These are phyloP conservation scores for Acanthamoeba sp. DNA, from an alignment of 208 protist genomes.

Conservation along the genomic window DNA sequence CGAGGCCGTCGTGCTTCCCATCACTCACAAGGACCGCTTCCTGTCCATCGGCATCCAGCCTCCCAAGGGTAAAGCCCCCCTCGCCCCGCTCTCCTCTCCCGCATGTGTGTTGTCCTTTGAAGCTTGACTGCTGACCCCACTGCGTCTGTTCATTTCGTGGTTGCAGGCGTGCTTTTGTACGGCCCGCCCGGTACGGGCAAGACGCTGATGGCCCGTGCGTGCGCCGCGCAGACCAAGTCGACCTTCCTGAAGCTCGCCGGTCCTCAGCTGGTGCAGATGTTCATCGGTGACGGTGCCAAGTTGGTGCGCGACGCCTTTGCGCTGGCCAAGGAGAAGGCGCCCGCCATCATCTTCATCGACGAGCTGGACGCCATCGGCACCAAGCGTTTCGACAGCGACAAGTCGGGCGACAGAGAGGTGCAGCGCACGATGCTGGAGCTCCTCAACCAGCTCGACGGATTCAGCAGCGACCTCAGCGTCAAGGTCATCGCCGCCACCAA, in stretches of 20 bases:
- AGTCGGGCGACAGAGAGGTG: constrained; percentile 98
- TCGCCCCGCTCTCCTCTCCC: neutral
- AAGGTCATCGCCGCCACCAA: constrained; percentile 99
- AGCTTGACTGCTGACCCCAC: no score
- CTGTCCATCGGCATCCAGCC: constrained; percentile 99
- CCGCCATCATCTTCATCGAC: constrained; percentile 99
- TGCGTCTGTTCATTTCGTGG: neutral
- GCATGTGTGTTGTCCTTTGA: neutral
- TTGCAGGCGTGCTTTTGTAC: constrained; percentile 94
- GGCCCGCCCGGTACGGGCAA: constrained; percentile 98
- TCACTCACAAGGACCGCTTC: constrained; percentile 99
- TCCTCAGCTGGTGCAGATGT: constrained; percentile 99
- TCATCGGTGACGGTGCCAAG: constrained; percentile 98
- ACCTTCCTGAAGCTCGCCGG: constrained; percentile 99
- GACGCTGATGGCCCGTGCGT: constrained; percentile 98
- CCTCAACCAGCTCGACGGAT: constrained; percentile 99
- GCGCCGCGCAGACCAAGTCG: constrained; percentile 98
- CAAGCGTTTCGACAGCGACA: constrained; percentile 97
- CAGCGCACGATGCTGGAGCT: constrained; percentile 99
- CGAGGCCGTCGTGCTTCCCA: constrained; percentile 99
- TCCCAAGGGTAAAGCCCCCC: constrained; percentile 97
- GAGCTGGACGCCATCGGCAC: constrained; percentile 99
- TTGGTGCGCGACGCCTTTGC: constrained; percentile 99
- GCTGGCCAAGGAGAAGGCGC: constrained; percentile 99
- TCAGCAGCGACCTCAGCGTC: constrained; percentile 96